Base-by-base conservation (phyloP, 371 early-diverging fungal genomes). In the Apophysomyces trapeziformis region DNA sequence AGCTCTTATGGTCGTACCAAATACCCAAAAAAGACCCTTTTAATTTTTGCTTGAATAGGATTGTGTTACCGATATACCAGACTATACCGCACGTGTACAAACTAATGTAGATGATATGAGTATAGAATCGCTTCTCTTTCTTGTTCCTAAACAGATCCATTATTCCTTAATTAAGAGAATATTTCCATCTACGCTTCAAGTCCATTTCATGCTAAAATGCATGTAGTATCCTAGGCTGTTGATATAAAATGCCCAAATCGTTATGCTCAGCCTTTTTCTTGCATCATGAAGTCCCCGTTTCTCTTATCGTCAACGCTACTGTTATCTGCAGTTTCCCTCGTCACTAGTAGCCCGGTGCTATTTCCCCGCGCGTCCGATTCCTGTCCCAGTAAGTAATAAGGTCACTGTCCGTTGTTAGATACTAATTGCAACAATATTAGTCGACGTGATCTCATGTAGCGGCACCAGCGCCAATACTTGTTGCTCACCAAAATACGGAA, bases 401-500 rank as follows among this genome's bases (percentile, higher is more conserved):
- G 18, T 26, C 13, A 4, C 5, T 21, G 4, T 21, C 8, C 18
- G 4, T 50, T 21, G 54, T 4, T 50, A 50, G 7, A n/a, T 7
- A 45, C 13, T 13, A 13, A 13, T 16, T 7, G 16, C 16, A 45
- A 13, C 16, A 5, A n/a, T 50, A 4, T 50, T 21, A 50, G 54
- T 26, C 1, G 11, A 50, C 21, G 54, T 50, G 16, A 9, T 50
- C 21, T 50, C 54, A 5, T 50, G 54, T 11, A 18, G 18, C 21
- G 54, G 54, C 21, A 0, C 21, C 21, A 21, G 21, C 0, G 0
- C 54, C 21, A 50, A 21, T 21, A 18, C 65, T 4, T 71, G 71
- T 41, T 71, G 71, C 35, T 50, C 63, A 7, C 71, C 71, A 38
- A 50, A 45, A 12, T 47, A 71, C 36, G 71, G 71, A 38, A 41